Conservation (phyloP, 306 rosid genomes). For the Fragaria nilgerrensis region DNA sequence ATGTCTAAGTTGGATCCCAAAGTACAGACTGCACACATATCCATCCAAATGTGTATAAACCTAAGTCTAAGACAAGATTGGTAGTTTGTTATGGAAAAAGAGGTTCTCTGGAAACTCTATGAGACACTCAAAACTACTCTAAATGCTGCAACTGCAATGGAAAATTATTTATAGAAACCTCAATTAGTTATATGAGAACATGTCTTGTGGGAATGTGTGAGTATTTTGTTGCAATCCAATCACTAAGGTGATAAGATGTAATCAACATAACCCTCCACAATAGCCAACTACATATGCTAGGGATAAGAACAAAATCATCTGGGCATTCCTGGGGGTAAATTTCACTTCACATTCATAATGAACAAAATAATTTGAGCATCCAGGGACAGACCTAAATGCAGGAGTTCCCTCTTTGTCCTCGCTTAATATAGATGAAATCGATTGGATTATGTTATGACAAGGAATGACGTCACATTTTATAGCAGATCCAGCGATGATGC, state of each 20-base stretch:
- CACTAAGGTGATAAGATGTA: background rate
- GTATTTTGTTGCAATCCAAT: background rate
- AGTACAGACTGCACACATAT: background rate
- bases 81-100: background rate
- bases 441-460: constrained; percentile 61
- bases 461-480: constrained; percentile 62
- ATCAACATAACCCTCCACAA: background rate
- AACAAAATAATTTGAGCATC: constrained; percentile 16
- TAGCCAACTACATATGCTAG: background rate
- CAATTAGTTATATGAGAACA: background rate
- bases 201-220: background rate
- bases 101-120: background rate
- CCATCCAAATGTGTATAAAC: background rate
- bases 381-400: constrained; percentile 63
- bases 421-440: constrained; percentile 60
- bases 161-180: background rate
- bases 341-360: constrained; percentile 16
- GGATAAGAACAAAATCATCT: constrained; percentile 1
- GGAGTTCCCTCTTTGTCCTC: constrained; percentile 86
- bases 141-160: background rate
- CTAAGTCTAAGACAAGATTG: background rate
- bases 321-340: background rate
- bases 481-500: constrained; percentile 49
- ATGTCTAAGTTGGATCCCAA: constrained; percentile 1
- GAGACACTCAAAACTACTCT: background rate